These are phyloP conservation scores for Ophiostoma pallidulum DNA, from an alignment of 2,329 filamentous ascomycete genomes.

Conservation along the genomic window DNA sequence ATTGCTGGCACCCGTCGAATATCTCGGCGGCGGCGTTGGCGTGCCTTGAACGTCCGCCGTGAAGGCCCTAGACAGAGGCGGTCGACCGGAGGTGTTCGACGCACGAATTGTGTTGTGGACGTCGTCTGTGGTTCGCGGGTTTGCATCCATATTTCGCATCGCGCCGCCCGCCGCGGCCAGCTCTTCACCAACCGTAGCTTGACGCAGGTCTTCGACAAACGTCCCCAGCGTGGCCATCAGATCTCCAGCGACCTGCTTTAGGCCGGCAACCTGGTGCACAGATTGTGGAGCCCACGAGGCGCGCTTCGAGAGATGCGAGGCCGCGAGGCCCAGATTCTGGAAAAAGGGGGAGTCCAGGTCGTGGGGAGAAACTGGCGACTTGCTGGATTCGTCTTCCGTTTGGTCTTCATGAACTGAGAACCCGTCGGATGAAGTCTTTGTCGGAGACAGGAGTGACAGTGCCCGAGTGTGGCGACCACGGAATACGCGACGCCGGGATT, in stretches of 20 bases:
- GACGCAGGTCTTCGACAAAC: conserved; percentile 89
- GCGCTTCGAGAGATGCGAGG: conserved; percentile 40
- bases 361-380: conserved; percentile 23
- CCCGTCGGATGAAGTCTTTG: conserved; percentile 32
- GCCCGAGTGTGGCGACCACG: conserved; percentile 54
- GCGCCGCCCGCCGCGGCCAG: conserved; percentile 43
- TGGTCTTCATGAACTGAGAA: conserved; percentile 35
- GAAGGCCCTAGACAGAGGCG: conserved; percentile 34
- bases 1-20: background rate
- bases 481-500: conserved; percentile 54
- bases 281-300: conserved; percentile 50
- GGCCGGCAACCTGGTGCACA: conserved; percentile 32
- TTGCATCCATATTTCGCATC: conserved; percentile 26
- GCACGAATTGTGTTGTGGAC: conserved; percentile 39
- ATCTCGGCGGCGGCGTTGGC: conserved; percentile 17
- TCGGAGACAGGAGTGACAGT: conserved; percentile 74
- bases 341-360: conserved; percentile 21
- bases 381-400: conserved; percentile 30
- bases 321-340: conserved; percentile 25
- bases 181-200: conserved; percentile 94
- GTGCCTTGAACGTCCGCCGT: conserved; percentile 22
- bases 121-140: conserved; percentile 21
- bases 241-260: conserved; percentile 79
- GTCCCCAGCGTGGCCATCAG: conserved; percentile 85
- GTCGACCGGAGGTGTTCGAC: conserved; percentile 27